Percentiles rank a stretch among this genome's conserved stretches.
Conservation (phyloP, 1,139 yeast genomes). For the Protomyces arabidopsidicola region DNA sequence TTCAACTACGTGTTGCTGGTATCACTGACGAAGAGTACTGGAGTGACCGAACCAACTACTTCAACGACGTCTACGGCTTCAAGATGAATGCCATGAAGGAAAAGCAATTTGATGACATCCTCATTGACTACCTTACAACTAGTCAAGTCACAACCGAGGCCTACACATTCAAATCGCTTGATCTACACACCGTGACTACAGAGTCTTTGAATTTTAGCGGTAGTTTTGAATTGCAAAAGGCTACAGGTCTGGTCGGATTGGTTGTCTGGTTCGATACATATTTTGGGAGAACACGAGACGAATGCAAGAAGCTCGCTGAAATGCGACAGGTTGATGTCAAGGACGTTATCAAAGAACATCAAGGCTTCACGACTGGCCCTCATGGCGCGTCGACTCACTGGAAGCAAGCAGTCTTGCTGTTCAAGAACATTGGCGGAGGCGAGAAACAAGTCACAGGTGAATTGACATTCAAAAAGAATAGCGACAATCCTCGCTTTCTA, state of each 20-base stretch:
- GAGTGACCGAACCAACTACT: constrained; percentile 52
- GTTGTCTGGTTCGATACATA: constrained; percentile 35
- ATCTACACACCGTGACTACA: constrained; percentile 54
- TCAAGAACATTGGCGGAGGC: constrained; percentile 27
- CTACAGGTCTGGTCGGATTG: constrained; percentile 31
- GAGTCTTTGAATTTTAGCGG: constrained; percentile 46
- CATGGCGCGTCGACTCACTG: constrained; percentile 58
- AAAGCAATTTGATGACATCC: constrained; percentile 47
- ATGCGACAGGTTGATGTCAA: constrained; percentile 3
- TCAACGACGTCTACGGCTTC: constrained; percentile 57
- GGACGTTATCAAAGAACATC: constrained; percentile 35
- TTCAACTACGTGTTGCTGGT: constrained; percentile 52
- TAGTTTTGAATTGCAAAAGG: constrained; percentile 16
- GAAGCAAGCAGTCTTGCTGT: constrained; percentile 32
- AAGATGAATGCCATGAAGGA: constrained; percentile 47
- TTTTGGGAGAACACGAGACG: constrained; percentile 32
- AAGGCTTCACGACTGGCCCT: constrained; percentile 74
- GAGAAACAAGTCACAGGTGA: constrained; percentile 30
- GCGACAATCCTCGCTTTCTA: constrained; percentile 47
- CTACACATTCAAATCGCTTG: constrained; percentile 53
- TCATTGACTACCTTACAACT: constrained; percentile 58
- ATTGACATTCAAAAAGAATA: constrained; percentile 39
- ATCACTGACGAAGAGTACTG: constrained; percentile 53
- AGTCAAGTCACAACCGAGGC: constrained; percentile 51
- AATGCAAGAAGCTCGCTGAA: constrained; percentile 22